Conservation (phyloP, 2,329 filamentous ascomycete genomes). For the Sporothrix euskadiensis region DNA sequence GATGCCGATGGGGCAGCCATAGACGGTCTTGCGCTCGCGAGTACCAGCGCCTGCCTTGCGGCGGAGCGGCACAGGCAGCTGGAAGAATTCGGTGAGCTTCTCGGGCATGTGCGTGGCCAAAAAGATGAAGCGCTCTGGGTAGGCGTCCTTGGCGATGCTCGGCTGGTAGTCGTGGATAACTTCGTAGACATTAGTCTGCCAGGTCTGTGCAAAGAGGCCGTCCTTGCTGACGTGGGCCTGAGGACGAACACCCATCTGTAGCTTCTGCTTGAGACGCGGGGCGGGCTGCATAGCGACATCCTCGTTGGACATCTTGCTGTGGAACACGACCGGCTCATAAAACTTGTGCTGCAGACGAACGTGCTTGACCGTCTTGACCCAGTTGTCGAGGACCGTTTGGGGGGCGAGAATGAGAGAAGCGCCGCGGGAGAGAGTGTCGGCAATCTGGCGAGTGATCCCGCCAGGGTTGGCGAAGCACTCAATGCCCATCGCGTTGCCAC, state of each 20-base stretch:
- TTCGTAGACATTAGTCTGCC: constrained; percentile 28
- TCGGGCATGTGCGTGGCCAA: constrained; percentile 32
- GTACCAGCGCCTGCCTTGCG: constrained; percentile 24
- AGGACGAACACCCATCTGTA: constrained; percentile 30
- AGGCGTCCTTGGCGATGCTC: constrained; percentile 31
- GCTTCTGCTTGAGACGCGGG: constrained; percentile 33
- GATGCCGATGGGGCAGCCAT: constrained; percentile 34
- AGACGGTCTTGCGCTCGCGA: constrained; percentile 31
- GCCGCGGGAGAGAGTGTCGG: constrained; percentile 32
- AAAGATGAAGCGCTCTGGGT: constrained; percentile 35
- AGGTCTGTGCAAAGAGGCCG: constrained; percentile 28
- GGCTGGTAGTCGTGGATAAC: constrained; percentile 26
- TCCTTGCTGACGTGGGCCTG: constrained; percentile 19
- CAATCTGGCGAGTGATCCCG: constrained; percentile 32
- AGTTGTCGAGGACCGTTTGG: constrained; percentile 34
- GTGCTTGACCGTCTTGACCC: constrained; percentile 32
- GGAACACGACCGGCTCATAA: constrained; percentile 34
- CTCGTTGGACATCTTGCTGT: constrained; percentile 30
- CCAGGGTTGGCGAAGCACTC: constrained; percentile 35
- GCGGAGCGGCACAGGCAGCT: constrained; percentile 30
- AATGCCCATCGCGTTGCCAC: constrained; percentile 33
- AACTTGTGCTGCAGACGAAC: constrained; percentile 29
- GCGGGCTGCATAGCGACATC: constrained; percentile 31
- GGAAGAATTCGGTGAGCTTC: constrained; percentile 32
- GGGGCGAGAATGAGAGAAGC: constrained; percentile 33